phyloP scores from a whole-genome alignment of 139 green algal genomes.

The Eudorina sp. region DNA sequence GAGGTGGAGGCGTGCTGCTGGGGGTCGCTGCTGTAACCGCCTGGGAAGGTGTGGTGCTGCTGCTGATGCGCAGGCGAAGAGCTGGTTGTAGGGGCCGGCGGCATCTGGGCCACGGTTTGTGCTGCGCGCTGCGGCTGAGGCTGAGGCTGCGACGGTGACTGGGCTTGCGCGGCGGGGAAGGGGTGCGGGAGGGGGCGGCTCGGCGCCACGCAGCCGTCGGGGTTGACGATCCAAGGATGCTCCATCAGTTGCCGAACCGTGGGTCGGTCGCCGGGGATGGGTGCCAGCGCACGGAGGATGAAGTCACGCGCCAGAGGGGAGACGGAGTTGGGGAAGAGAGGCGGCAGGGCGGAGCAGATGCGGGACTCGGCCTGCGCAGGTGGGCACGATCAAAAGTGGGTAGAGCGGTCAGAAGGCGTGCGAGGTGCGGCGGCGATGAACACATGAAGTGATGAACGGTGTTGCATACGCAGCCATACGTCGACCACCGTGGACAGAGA shows the following conservation, averaged over 20 bases:
- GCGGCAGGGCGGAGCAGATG: conserved; percentile 19
- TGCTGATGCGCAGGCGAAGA: too few relatives aligned
- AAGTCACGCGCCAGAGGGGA: conserved; percentile 42
- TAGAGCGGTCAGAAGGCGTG: too few relatives aligned
- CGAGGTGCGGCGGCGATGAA: too few relatives aligned
- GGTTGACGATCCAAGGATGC: conserved; percentile 52
- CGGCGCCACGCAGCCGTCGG: neutral
- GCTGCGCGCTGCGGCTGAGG: too few relatives aligned
- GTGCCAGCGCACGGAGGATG: conserved; percentile 39
- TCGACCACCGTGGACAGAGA: too few relatives aligned
- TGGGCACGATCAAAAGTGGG: neutral
- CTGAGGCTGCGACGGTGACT: neutral
- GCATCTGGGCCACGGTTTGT: too few relatives aligned
- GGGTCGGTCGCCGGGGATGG: conserved; percentile 31
- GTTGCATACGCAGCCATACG: too few relatives aligned
- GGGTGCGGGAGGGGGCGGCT: neutral
- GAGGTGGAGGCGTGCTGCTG: neutral
- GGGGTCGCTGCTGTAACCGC: neutral
- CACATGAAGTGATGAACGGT: too few relatives aligned
- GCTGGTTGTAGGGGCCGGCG: too few relatives aligned
- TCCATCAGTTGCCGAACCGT: conserved; percentile 49
- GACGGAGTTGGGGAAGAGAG: conserved; percentile 37
- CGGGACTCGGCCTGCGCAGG: neutral
- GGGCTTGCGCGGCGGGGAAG: neutral
- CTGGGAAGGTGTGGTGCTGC: too few relatives aligned